Evolutionary conservation across 441 rosid species (phyloP).

Genomic region (Bocquillonia castaneifolia): DNA sequence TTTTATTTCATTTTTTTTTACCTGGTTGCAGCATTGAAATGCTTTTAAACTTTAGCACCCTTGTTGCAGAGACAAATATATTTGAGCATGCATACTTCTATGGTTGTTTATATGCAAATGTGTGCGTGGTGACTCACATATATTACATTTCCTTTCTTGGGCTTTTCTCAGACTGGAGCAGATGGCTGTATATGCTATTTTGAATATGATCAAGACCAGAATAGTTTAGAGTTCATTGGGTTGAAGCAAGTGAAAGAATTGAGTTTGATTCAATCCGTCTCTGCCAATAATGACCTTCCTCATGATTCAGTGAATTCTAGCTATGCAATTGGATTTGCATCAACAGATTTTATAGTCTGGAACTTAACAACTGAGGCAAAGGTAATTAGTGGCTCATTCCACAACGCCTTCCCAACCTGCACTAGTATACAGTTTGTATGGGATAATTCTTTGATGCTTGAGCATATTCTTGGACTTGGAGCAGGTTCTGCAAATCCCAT

Average conservation of each 20-base stretch:
- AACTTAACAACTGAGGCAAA: conserved; percentile 67
- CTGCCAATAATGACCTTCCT: conserved; percentile 28
- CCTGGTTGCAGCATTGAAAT: not conserved
- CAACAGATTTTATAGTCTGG: conserved; percentile 83
- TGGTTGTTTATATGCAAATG: conserved; percentile 13
- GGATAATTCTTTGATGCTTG: conserved; percentile 21
- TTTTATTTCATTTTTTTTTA: not conserved
- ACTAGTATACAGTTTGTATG: conserved; percentile 5
- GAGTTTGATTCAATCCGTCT: conserved; percentile 69
- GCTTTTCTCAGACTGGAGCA: conserved; percentile 71
- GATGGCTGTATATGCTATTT: conserved; percentile 96
- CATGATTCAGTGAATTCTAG: conserved; percentile 43
- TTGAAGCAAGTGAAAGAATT: conserved; percentile 88
- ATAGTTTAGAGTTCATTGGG: conserved; percentile 69
- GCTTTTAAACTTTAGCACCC: not conserved
- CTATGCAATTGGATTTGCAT: conserved; percentile 88
- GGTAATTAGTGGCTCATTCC: conserved; percentile 36
- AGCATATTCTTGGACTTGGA: conserved; percentile 22
- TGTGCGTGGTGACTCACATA: conserved; percentile 5
- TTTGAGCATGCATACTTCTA: conserved; percentile 3
- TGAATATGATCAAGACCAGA: conserved; percentile 55
- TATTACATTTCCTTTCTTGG: conserved; percentile 17
- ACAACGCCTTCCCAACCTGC: conserved; percentile 10
- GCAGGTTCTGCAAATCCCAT: conserved; percentile 86
- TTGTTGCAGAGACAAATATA: not conserved